Evolutionary conservation across 768 basidiomycete genomes (phyloP), one percentile per base, ranked within the genome.

Genomic region (Tylopilus vinaceipallidus): DNA sequence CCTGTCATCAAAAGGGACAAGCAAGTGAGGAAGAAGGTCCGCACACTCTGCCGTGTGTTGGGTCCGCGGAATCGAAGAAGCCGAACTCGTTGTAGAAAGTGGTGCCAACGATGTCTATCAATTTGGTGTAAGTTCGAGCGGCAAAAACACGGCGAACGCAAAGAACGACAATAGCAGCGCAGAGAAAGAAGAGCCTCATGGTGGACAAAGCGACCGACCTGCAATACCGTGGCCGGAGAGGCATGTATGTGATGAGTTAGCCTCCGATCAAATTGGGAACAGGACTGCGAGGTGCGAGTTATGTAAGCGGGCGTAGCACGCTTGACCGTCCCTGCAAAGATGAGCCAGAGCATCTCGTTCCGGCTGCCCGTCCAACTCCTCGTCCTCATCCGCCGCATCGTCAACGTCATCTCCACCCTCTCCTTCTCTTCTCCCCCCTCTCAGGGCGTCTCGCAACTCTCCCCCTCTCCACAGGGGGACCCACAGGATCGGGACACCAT

Each of bases 41-140:
- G 57, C 64, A 84, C 84, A 88, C 85, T 45, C 83, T 73, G 24
- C 84, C 84, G 53, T 83, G 72, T 7, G 84, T 86, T 4, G 84
- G 84, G 58, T 86, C 85, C 2, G 76, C 14, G 34, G 79, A 75
- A 17, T 71, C 70, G 57, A 81, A 58, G 56, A 74, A 75, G 4
- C 60, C 53, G 57, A 86, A 86, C 5, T 71, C 61, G 30, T 67
- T 64, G 49, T 78, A 72, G 56, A 87, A 85, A 17, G 61, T 68
- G 34, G 60, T 45, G 29, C 84, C 83, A 13, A 68, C 61, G 57
- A 74, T 69, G 48, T 73, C 79, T 53, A 81, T 75, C 10, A 27
- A 49, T 22, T 52, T 58, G 0, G 41, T 27, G 24, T 60, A 60
- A 45, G 42, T 43, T 20, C 42, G 14, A 29, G 35, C 19, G 2